These are phyloP conservation scores for Hymenoscyphus albidus DNA, from an alignment of 2,329 filamentous ascomycete genomes.

Conservation along the genomic window DNA sequence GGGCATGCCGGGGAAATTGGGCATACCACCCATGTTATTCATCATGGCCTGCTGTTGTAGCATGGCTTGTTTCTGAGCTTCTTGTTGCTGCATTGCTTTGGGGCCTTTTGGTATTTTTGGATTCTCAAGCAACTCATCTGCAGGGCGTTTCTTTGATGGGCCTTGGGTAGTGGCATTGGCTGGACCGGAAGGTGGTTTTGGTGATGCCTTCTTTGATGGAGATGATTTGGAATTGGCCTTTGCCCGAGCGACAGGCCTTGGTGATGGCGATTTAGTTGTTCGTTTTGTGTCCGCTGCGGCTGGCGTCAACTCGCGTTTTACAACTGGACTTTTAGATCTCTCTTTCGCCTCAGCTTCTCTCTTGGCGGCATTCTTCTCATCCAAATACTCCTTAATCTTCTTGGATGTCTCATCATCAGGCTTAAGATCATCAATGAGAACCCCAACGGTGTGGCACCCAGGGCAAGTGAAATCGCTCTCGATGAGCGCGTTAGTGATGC, in stretches of 20 bases:
- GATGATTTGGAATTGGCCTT: conserved; percentile 35
- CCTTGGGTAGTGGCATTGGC: conserved; percentile 18
- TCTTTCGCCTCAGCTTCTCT: conserved; percentile 39
- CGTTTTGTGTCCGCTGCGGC: conserved; percentile 32
- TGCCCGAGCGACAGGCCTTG: conserved; percentile 31
- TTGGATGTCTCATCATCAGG: conserved; percentile 73
- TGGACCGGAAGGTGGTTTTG: conserved; percentile 37
- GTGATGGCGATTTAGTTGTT: conserved; percentile 37
- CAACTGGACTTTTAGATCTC: conserved; percentile 45
- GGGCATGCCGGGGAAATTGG: conserved; percentile 35
- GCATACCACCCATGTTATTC: conserved; percentile 38
- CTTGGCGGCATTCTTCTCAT: conserved; percentile 47
- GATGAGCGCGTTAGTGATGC: conserved; percentile 98
- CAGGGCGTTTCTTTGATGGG: conserved; percentile 70
- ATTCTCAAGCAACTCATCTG: conserved; percentile 66
- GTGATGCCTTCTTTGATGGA: conserved; percentile 29
- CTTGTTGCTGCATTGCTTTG: conserved; percentile 57
- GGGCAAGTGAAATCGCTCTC: conserved; percentile 98
- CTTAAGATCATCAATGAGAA: conserved; percentile 87
- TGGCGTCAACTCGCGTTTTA: conserved; percentile 34
- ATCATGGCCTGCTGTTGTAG: conserved; percentile 45
- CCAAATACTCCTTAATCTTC: conserved; percentile 73
- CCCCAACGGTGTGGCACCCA: conserved; percentile 82
- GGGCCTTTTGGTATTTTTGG: conserved; percentile 62
- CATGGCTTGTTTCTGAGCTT: conserved; percentile 42